Conservation (phyloP, 441 rosid species). For the Gossypium aridum region DNA sequence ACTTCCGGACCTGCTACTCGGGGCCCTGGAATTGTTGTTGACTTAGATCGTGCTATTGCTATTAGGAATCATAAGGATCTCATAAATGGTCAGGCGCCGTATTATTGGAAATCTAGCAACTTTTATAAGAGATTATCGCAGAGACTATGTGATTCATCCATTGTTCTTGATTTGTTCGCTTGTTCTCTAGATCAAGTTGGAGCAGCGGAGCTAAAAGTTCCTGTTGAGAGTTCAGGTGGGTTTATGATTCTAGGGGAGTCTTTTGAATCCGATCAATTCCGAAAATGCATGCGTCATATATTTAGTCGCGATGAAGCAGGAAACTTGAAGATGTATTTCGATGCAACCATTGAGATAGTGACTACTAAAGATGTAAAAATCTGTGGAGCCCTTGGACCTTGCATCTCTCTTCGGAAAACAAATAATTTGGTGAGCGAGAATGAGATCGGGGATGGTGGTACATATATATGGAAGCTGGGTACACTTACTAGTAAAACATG, state of each 20-base stretch:
- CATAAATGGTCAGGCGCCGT: conserved; percentile 49
- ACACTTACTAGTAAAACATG: conserved; percentile 67
- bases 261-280: conserved; percentile 68
- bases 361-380: conserved; percentile 72
- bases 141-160: conserved; percentile 55
- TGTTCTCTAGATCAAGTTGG: conserved; percentile 96
- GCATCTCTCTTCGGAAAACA: conserved; percentile 55
- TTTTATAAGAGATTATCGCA: conserved; percentile 57
- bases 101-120: conserved; percentile 44
- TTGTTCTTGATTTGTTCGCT: conserved; percentile 78
- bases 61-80: conserved; percentile 85
- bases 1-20: conserved; percentile 88
- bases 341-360: conserved; percentile 78
- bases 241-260: conserved; percentile 86
- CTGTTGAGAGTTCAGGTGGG: conserved; percentile 83
- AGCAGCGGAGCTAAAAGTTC: conserved; percentile 60
- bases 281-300: conserved; percentile 65
- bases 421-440: conserved; percentile 64
- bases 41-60: conserved; percentile 42
- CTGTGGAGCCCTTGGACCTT: conserved; percentile 88
- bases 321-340: conserved; percentile 69
- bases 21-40: conserved; percentile 80
- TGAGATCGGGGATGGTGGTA: conserved; percentile 72
- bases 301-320: conserved; percentile 64
- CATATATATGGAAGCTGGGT: conserved; percentile 74